phyloP scores from a whole-genome alignment of 2,329 filamentous ascomycete genomes.

The Microascus cirrosus region DNA sequence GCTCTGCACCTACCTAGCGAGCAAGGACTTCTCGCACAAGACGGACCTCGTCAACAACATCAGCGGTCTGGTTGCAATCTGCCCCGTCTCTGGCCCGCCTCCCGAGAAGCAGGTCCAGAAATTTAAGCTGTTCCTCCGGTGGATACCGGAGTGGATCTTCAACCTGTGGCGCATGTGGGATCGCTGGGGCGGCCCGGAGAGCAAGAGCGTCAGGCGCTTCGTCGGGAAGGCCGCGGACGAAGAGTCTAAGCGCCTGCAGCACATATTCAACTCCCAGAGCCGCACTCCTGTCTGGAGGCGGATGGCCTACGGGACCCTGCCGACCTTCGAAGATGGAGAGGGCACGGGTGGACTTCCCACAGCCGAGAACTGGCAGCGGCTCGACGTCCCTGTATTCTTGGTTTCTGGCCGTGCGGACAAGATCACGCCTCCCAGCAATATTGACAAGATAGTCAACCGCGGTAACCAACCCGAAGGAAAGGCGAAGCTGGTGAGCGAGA shows the following conservation, averaged over 20 bases:
- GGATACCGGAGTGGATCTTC: slow-evolving; percentile 60
- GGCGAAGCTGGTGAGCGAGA: neutral
- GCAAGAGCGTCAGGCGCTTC: slow-evolving; percentile 69
- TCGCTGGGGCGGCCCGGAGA: slow-evolving; percentile 64
- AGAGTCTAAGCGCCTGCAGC: slow-evolving; percentile 56
- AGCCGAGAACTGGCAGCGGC: slow-evolving; percentile 56
- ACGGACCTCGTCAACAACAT: slow-evolving; percentile 50
- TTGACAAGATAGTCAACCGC: slow-evolving; percentile 50
- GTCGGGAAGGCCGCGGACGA: slow-evolving; percentile 55
- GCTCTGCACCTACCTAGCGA: slow-evolving; percentile 60
- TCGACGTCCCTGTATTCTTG: slow-evolving; percentile 66
- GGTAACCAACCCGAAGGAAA: neutral
- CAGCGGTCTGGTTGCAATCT: slow-evolving; percentile 70
- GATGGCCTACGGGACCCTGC: slow-evolving; percentile 64
- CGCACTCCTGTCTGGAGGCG: slow-evolving; percentile 71
- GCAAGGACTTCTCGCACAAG: slow-evolving; percentile 25
- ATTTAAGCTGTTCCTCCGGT: slow-evolving; percentile 45
- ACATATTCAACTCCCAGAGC: slow-evolving; percentile 73
- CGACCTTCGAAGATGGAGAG: slow-evolving; percentile 41
- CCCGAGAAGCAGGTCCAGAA: slow-evolving; percentile 30
- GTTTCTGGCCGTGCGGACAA: slow-evolving; percentile 68
- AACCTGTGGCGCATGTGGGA: slow-evolving; percentile 70
- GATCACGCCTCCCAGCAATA: slow-evolving; percentile 61
- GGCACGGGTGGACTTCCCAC: slow-evolving; percentile 55
- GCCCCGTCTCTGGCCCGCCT: slow-evolving; percentile 59